phyloP scores from a whole-genome alignment of 345 rosid species.

The Pistacia vera region DNA sequence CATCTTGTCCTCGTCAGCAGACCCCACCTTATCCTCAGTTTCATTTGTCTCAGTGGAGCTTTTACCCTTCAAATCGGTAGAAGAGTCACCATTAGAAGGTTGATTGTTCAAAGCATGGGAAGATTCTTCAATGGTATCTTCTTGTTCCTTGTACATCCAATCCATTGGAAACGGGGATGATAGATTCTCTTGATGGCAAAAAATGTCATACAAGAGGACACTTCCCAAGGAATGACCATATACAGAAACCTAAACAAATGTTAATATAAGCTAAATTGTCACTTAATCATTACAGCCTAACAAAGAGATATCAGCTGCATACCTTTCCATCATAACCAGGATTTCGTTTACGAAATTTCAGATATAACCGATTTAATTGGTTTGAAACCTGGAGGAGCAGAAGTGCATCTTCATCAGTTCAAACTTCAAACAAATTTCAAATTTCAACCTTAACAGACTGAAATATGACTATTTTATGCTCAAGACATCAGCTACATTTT shows the following conservation, averaged over 20 bases:
- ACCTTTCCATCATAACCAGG: constrained; percentile 99
- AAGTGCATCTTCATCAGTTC: constrained; percentile 15
- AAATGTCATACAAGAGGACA: constrained; percentile 94
- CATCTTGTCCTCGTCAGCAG: constrained; percentile 31
- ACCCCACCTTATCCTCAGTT: constrained; percentile 28
- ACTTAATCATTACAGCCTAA: constrained; percentile 8
- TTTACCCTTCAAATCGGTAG: constrained; percentile 29
- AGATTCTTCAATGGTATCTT: constrained; percentile 40
- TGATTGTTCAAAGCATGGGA: constrained; percentile 25
- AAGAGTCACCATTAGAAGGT: constrained; percentile 31
- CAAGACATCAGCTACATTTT: not conserved
- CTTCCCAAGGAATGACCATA: constrained; percentile 99
- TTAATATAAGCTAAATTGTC: not conserved
- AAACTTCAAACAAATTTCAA: constrained; percentile 20
- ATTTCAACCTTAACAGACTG: not conserved
- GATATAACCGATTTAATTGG: constrained; percentile 75
- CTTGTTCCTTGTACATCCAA: constrained; percentile 57
- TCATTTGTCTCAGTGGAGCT: constrained; percentile 27
- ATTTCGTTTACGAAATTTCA: constrained; percentile 82
- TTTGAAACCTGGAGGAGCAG: constrained; percentile 70
- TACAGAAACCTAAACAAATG: constrained; percentile 66
- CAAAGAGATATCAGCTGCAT: constrained; percentile 18
- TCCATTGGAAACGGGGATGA: constrained; percentile 89
- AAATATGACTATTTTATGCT: not conserved
- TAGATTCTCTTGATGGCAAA: constrained; percentile 91